phyloP scores from a whole-genome alignment of 2,329 filamentous ascomycete species.

The Arthrobotrys musiformis region DNA sequence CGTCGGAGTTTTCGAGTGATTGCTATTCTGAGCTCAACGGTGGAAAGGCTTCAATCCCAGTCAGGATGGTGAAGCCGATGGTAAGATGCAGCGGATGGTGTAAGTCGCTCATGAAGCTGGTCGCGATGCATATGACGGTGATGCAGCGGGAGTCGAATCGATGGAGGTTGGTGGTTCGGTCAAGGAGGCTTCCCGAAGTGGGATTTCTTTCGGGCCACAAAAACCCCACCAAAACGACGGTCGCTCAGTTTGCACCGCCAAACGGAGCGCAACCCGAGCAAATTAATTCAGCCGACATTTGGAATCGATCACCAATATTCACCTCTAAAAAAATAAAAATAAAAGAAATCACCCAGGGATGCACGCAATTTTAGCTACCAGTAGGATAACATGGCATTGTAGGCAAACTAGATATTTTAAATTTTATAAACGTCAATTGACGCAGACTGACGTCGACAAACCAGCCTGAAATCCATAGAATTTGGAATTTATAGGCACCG shows the following conservation, averaged over 20 bases:
- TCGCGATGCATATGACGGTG: slow-evolving; percentile 19
- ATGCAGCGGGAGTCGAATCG: not conserved
- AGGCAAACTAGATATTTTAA: no score
- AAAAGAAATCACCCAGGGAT: no score
- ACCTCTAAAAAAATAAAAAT: no score
- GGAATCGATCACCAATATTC: not conserved
- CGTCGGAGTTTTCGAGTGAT: not conserved
- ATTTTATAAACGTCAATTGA: no score
- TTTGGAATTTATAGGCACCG: no score
- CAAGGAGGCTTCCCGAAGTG: slow-evolving; percentile 20
- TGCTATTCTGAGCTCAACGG: not conserved
- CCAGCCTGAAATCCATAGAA: no score
- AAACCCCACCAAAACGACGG: slow-evolving; percentile 12
- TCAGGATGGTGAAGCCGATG: slow-evolving; percentile 60
- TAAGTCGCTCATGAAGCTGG: slow-evolving; percentile 34
- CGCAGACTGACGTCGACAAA: no score
- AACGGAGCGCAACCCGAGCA: not conserved
- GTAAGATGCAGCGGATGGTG: slow-evolving; percentile 1
- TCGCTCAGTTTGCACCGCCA: not conserved
- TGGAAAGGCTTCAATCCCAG: slow-evolving; percentile 18
- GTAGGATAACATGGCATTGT: no score
- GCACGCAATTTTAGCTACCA: no score
- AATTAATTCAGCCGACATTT: not conserved
- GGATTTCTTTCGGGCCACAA: slow-evolving; percentile 14
- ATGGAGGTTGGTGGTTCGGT: slow-evolving; percentile 9